Conservation (phyloP, 257 asterid genomes). For the Striga asiatica region DNA sequence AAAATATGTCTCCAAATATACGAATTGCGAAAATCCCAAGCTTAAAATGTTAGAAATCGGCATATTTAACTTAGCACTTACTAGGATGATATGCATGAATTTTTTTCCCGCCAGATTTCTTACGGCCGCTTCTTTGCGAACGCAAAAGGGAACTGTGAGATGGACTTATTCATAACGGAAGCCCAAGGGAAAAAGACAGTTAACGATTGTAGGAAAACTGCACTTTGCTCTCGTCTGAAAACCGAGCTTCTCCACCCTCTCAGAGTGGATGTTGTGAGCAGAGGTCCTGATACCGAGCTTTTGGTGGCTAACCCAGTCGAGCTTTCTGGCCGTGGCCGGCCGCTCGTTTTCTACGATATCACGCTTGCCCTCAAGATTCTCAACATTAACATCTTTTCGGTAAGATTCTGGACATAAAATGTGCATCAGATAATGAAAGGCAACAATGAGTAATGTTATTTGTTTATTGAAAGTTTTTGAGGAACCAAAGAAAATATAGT, state of each 20-base stretch:
- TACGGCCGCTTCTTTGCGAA: slow-evolving; percentile 49
- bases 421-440: too few relatives aligned
- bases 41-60: too few relatives aligned
- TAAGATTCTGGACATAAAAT: too few relatives aligned
- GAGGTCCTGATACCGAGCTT: slow-evolving; percentile 69
- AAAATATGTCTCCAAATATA: too few relatives aligned
- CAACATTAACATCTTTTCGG: slow-evolving; percentile 50
- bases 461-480: too few relatives aligned
- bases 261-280: slow-evolving; percentile 41
- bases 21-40: too few relatives aligned
- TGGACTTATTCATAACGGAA: slow-evolving; percentile 60
- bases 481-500: too few relatives aligned
- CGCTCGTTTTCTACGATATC: slow-evolving; percentile 67
- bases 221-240: slow-evolving; percentile 39
- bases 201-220: slow-evolving; percentile 29
- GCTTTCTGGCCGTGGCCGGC: slow-evolving; percentile 70
- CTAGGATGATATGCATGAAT: background rate
- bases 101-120: slow-evolving; percentile 37
- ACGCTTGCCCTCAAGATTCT: slow-evolving; percentile 55
- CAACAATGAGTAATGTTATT: too few relatives aligned
- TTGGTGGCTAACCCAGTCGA: slow-evolving; percentile 73
- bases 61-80: background rate
- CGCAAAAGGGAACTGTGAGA: slow-evolving; percentile 34
- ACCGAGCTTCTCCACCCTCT: slow-evolving; percentile 55
- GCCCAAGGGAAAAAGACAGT: slow-evolving; percentile 48